Percentiles rank a stretch among this genome's conserved stretches.
phyloP scores from a whole-genome alignment of 2,329 filamentous ascomycete species.

The Cladosporium sphaerospermum region DNA sequence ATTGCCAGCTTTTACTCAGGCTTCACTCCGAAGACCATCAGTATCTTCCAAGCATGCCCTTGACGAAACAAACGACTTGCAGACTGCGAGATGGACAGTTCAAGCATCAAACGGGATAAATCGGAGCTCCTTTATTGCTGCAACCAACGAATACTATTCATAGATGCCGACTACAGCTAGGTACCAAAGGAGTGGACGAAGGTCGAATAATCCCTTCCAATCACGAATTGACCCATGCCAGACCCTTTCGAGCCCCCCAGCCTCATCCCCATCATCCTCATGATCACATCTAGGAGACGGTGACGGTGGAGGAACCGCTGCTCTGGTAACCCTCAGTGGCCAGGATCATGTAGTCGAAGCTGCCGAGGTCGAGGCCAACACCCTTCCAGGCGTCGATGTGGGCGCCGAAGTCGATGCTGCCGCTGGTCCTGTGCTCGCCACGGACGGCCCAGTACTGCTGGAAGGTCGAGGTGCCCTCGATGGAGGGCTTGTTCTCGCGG shows the following conservation, averaged over 20 bases:
- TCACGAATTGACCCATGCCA: not conserved
- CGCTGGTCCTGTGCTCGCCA: constrained; percentile 26
- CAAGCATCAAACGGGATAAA: too few species aligned
- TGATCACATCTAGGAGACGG: constrained; percentile 20
- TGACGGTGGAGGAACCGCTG: constrained; percentile 34
- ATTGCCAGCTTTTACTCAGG: too few species aligned
- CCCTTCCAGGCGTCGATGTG: constrained; percentile 25
- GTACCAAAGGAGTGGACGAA: constrained; percentile 10
- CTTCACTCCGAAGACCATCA: too few species aligned
- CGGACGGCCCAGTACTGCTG: constrained; percentile 40
- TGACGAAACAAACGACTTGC: too few species aligned
- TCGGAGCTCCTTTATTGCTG: too few species aligned
- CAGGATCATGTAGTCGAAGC: constrained; percentile 39
- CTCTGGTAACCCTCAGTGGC: constrained; percentile 40
- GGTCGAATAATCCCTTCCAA: not conserved
- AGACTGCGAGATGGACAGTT: too few species aligned
- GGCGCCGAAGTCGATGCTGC: constrained; percentile 23
- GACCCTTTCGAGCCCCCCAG: not conserved
- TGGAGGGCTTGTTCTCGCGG: constrained; percentile 36
- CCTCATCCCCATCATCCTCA: not conserved
- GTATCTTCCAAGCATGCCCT: too few species aligned
- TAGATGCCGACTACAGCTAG: not conserved
- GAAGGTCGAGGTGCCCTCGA: constrained; percentile 37
- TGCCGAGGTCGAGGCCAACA: constrained; percentile 21
- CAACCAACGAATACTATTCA: not conserved